These are phyloP conservation scores for Trichoderma asperelloides DNA, from an alignment of 495 filamentous ascomycete species.

Conservation along the genomic window DNA sequence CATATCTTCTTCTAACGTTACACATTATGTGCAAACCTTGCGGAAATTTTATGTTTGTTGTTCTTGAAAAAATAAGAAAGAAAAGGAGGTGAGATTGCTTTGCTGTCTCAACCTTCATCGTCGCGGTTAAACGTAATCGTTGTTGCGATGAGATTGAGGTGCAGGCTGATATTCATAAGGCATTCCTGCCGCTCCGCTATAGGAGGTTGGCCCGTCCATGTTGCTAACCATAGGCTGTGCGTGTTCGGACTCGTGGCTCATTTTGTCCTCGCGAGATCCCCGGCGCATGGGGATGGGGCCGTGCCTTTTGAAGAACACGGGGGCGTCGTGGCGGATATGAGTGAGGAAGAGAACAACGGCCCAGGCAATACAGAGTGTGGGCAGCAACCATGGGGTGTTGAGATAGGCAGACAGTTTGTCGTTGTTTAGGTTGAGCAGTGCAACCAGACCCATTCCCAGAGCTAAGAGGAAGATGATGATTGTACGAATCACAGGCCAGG, in stretches of 20 bases:
- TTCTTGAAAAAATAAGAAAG: neutral
- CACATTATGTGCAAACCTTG: neutral
- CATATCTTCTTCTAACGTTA: neutral
- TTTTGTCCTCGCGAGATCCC: neutral
- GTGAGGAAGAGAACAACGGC: slow-evolving; percentile 26
- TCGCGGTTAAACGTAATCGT: neutral
- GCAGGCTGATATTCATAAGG: neutral
- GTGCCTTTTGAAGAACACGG: slow-evolving; percentile 16
- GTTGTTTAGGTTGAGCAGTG: slow-evolving; percentile 18
- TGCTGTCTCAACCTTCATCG: neutral
- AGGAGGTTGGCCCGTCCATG: neutral
- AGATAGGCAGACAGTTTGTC: slow-evolving; percentile 19
- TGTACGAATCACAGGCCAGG: slow-evolving; percentile 28
- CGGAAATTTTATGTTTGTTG: neutral
- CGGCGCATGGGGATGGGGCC: neutral
- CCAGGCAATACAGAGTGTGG: slow-evolving; percentile 26
- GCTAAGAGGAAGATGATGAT: slow-evolving; percentile 26
- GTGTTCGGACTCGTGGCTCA: neutral
- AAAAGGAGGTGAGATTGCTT: neutral
- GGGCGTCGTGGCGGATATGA: slow-evolving; percentile 24
- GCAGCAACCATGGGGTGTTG: slow-evolving; percentile 30
- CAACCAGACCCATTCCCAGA: slow-evolving; percentile 23
- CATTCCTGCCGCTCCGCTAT: neutral
- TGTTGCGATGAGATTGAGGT: neutral
- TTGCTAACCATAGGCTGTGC: neutral